Conservation (phyloP, 176 grass and related monocot genomes). For the Triticum dicoccoides region DNA sequence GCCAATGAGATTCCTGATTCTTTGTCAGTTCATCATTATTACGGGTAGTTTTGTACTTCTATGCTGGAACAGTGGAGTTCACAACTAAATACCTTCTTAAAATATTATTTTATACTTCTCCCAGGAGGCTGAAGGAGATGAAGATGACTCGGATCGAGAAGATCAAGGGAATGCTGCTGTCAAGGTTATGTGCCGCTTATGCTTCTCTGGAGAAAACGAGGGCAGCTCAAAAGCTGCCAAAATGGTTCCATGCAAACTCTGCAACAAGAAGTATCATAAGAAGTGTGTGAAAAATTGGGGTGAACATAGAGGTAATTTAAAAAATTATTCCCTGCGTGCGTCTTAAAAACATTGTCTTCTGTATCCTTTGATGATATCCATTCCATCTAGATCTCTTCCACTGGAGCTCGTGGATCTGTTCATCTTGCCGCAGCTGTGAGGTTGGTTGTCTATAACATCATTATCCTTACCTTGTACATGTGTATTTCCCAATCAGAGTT, state of each 20-base stretch:
- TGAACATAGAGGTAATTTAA: slow-evolving; percentile 78
- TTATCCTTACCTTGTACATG: background rate
- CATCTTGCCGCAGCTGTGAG: slow-evolving; percentile 89
- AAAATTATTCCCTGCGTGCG: background rate
- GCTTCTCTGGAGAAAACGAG: slow-evolving; percentile 86
- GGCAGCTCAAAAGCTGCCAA: slow-evolving; percentile 80
- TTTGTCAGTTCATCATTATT: background rate
- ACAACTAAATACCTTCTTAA: background rate
- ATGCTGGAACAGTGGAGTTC: background rate
- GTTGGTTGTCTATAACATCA: slow-evolving; percentile 32
- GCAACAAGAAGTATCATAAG: slow-evolving; percentile 91
- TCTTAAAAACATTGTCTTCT: background rate
- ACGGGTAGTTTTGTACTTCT: background rate
- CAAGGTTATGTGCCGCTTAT: slow-evolving; percentile 92
- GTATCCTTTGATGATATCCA: slow-evolving; percentile 23
- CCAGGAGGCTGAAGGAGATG: slow-evolving; percentile 54
- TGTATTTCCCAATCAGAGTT: background rate
- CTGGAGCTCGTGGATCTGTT: slow-evolving; percentile 83
- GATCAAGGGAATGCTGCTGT: slow-evolving; percentile 61
- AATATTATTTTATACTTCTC: background rate
- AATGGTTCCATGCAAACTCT: slow-evolving; percentile 95
- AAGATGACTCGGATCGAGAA: slow-evolving; percentile 37
- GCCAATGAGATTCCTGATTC: background rate
- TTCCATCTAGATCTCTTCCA: slow-evolving; percentile 83
- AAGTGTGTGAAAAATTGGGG: slow-evolving; percentile 90